These are phyloP conservation scores for Gossypium sturtianum DNA, from an alignment of 345 rosid species.

Conservation along the genomic window DNA sequence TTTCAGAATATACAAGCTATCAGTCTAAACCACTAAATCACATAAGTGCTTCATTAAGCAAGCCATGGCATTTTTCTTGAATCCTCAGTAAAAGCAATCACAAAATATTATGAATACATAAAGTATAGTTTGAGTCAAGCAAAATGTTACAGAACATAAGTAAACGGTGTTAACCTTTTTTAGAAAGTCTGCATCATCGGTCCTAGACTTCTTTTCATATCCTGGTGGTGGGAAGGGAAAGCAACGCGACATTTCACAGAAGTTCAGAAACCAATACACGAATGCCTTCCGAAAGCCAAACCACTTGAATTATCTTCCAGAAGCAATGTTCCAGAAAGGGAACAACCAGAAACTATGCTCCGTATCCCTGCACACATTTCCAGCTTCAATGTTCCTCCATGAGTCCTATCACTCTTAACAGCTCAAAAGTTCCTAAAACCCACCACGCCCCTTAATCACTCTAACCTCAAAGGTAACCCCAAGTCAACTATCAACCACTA, in stretches of 20 bases:
- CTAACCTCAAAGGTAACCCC: slow-evolving; percentile 15
- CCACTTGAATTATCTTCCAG: slow-evolving; percentile 34
- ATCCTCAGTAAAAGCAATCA: not conserved
- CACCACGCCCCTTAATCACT: slow-evolving; percentile 12
- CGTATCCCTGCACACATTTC: slow-evolving; percentile 58
- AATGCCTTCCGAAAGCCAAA: slow-evolving; percentile 24
- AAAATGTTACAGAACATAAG: slow-evolving; percentile 7
- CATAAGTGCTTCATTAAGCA: not conserved
- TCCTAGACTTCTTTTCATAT: slow-evolving; percentile 74
- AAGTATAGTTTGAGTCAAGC: not conserved
- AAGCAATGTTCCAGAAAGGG: slow-evolving; percentile 44
- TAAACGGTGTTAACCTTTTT: slow-evolving; percentile 52
- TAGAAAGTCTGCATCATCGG: slow-evolving; percentile 47
- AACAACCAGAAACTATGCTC: slow-evolving; percentile 46
- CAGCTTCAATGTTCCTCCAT: slow-evolving; percentile 35
- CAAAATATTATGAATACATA: not conserved
- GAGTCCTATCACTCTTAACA: slow-evolving; percentile 17
- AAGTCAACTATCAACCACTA: slow-evolving; percentile 12
- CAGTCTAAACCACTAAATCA: not conserved
- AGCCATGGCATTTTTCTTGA: not conserved
- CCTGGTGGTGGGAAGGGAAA: slow-evolving; percentile 98
- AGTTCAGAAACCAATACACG: slow-evolving; percentile 19
- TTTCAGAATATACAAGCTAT: not conserved
- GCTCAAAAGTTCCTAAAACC: slow-evolving; percentile 5
- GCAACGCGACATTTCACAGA: slow-evolving; percentile 94